A percentile compares a stretch with the other conserved stretches of the same genome.
phyloP scores from a whole-genome alignment of 192 early-diverging fungal species.

The Pilaira anomala region DNA sequence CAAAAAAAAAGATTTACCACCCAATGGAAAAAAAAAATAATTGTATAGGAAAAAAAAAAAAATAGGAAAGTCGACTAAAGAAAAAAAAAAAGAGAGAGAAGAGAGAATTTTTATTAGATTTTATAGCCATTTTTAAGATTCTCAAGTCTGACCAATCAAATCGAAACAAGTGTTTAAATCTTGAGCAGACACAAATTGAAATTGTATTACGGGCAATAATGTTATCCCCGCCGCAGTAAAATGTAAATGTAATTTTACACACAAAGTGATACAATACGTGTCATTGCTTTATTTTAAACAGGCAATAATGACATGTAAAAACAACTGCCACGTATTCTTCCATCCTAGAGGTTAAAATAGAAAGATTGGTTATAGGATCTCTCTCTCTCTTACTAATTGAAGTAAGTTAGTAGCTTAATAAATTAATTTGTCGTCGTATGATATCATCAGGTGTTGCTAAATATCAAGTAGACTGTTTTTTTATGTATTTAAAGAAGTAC shows the following conservation, averaged over 20 bases:
- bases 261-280: too few species aligned
- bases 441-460: background rate
- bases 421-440: background rate
- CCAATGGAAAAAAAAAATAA: constrained; percentile 30
- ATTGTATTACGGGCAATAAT: too few species aligned
- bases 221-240: too few species aligned
- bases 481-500: too few species aligned
- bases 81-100: constrained; percentile 4
- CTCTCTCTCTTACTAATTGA: too few species aligned
- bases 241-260: too few species aligned
- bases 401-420: background rate
- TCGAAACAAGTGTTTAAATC: constrained; percentile 8
- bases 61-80: constrained; percentile 13
- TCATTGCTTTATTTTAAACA: too few species aligned
- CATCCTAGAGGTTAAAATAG: too few species aligned
- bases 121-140: background rate
- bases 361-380: too few species aligned
- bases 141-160: constrained; percentile 13
- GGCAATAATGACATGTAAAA: too few species aligned
- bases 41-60: constrained; percentile 10
- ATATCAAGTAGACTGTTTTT: too few species aligned
- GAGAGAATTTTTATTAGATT: background rate
- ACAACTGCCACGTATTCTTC: too few species aligned
- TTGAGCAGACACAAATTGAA: background rate
- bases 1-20: constrained; percentile 28